Conservation (phyloP, 306 rosid genomes). For the Abrus pulchellus region DNA sequence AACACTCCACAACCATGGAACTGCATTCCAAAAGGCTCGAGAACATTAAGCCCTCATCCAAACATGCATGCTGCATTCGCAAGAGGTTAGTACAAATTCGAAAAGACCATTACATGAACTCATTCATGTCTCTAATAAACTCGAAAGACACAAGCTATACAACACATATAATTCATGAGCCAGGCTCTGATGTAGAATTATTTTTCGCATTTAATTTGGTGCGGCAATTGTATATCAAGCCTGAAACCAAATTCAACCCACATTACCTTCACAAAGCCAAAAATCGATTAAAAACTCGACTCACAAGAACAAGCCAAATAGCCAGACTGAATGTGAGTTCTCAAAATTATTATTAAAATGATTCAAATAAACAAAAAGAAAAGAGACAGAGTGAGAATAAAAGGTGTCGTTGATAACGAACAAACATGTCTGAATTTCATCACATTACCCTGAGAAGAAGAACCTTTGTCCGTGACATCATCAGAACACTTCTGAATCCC, state of each 20-base stretch:
- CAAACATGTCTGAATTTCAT: conserved; percentile 6
- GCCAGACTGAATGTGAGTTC: not conserved
- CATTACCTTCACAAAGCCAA: conserved; percentile 27
- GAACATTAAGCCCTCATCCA: conserved; percentile 23
- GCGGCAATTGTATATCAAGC: conserved; percentile 15
- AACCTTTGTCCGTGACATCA: conserved; percentile 28
- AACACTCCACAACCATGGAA: conserved; percentile 27
- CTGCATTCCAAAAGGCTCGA: conserved; percentile 37
- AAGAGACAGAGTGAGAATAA: not conserved
- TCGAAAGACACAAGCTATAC: conserved; percentile 6
- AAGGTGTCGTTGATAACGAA: not conserved
- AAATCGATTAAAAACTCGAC: conserved; percentile 24
- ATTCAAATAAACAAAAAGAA: not conserved
- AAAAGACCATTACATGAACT: not conserved
- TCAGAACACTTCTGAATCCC: conserved; percentile 60
- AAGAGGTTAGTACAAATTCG: conserved; percentile 30
- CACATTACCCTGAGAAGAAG: conserved; percentile 63
- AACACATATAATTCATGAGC: conserved; percentile 6
- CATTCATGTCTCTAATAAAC: conserved; percentile 3
- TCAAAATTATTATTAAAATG: conserved; percentile 28
- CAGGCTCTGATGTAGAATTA: not conserved
- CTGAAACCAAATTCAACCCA: conserved; percentile 39
- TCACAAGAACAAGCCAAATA: not conserved
- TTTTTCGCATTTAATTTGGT: not conserved
- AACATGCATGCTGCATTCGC: conserved; percentile 21